Conservation (phyloP, 2,329 filamentous ascomycete species). For the Magnaporthiopsis rhizophila region DNA sequence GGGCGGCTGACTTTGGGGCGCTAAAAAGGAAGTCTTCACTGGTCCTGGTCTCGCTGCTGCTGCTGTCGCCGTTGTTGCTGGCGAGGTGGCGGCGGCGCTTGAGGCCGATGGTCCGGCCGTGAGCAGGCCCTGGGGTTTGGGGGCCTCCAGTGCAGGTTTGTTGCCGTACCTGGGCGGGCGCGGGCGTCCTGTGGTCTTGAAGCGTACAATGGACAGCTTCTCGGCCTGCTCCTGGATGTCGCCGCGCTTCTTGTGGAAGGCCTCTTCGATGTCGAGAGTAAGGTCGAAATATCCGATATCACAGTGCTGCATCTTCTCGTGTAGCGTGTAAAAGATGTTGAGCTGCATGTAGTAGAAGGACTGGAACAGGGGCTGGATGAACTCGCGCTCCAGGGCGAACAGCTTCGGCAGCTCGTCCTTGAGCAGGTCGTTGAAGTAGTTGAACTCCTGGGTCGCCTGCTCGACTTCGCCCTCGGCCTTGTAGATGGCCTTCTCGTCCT, state of each 20-base stretch:
- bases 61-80: constrained; percentile 11
- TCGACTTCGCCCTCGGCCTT: constrained; percentile 91
- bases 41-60: constrained; percentile 14
- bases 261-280: constrained; percentile 81
- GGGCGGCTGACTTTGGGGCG: constrained; percentile 28
- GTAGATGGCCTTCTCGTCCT: constrained; percentile 96
- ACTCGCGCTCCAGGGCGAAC: constrained; percentile 82
- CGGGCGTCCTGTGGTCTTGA: constrained; percentile 75
- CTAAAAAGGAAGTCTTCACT: neutral
- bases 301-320: constrained; percentile 95
- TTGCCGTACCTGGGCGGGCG: constrained; percentile 51
- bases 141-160: constrained; percentile 42
- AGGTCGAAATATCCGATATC: constrained; percentile 98
- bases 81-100: constrained; percentile 7
- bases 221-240: constrained; percentile 83
- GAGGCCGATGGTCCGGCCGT: constrained; percentile 36
- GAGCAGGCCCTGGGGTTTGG: constrained; percentile 41
- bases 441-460: constrained; percentile 87
- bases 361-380: constrained; percentile 95
- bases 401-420: constrained; percentile 94
- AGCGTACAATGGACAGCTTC: constrained; percentile 75
- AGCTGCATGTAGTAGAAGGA: constrained; percentile 99
- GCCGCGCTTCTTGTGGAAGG: constrained; percentile 81
- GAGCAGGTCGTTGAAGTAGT: constrained; percentile 95
- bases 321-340: constrained; percentile 97